Conservation (phyloP, 495 filamentous ascomycete species). For the Penicilliopsis zonata region DNA sequence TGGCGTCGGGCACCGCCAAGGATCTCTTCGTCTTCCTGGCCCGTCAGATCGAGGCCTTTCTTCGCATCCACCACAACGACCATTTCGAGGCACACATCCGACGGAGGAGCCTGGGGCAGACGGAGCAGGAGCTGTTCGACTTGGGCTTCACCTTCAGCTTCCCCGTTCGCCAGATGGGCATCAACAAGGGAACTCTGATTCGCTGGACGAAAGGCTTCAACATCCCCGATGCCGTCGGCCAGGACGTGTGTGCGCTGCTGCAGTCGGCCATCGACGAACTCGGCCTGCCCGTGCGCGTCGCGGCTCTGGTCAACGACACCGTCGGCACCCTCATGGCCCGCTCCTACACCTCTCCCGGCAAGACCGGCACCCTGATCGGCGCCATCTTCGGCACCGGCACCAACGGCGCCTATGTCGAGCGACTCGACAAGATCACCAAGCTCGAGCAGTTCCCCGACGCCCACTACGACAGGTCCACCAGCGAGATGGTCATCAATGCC, state of each 20-base stretch:
- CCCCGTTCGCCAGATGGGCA: slow-evolving; percentile 83
- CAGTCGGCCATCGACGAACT: slow-evolving; percentile 87
- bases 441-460: slow-evolving; percentile 29
- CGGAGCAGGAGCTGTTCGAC: slow-evolving; percentile 66
- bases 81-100: slow-evolving; percentile 65
- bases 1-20: slow-evolving; percentile 75
- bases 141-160: slow-evolving; percentile 97
- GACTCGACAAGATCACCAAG: slow-evolving; percentile 37
- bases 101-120: slow-evolving; percentile 43
- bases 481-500: slow-evolving; percentile 94
- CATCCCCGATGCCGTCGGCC: slow-evolving; percentile 81
- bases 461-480: slow-evolving; percentile 69
- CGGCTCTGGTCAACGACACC: slow-evolving; percentile 93
- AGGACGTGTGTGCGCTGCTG: slow-evolving; percentile 85
- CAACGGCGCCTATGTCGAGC: slow-evolving; percentile 80
- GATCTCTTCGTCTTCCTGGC: slow-evolving; percentile 91
- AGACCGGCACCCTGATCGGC: slow-evolving; percentile 74
- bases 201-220: slow-evolving; percentile 99
- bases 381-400: slow-evolving; percentile 90
- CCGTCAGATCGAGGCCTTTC: slow-evolving; percentile 79
- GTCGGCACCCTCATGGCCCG: slow-evolving; percentile 96
- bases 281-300: slow-evolving; percentile 77
- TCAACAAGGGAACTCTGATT: slow-evolving; percentile 86
- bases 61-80: slow-evolving; percentile 76
- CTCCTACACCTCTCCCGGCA: slow-evolving; percentile 85